phyloP scores from a whole-genome alignment of 140 eudicot genomes.

The Stevia rebaudiana region DNA sequence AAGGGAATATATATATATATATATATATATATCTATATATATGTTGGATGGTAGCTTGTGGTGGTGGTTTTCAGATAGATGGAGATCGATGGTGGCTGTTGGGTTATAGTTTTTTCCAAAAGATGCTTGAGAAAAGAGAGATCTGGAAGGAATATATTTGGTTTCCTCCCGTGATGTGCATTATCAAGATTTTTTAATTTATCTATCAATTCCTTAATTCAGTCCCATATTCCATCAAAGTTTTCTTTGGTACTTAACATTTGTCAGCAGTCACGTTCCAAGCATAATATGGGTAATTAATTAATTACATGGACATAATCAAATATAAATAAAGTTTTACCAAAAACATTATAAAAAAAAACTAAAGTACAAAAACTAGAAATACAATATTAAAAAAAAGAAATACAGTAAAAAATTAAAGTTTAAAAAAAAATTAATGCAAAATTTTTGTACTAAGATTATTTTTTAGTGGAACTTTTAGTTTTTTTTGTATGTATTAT shows the following conservation, averaged over 20 bases:
- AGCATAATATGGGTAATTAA: not conserved
- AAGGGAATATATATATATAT: slow-evolving; percentile 29
- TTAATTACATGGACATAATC: no score
- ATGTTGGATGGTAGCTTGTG: slow-evolving; percentile 3
- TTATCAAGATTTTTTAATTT: slow-evolving; percentile 15
- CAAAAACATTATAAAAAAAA: no score
- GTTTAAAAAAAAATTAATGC: no score
- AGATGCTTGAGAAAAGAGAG: slow-evolving; percentile 29
- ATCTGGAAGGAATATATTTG: slow-evolving; percentile 37
- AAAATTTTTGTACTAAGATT: no score
- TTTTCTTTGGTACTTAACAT: slow-evolving; percentile 12
- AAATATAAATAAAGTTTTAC: no score
- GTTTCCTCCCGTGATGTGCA: slow-evolving; percentile 35
- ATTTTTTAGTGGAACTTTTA: no score
- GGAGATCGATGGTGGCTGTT: slow-evolving; percentile 24
- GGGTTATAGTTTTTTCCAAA: slow-evolving; percentile 23
- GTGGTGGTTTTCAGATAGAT: slow-evolving; percentile 28
- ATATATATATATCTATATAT: no score
- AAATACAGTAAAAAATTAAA: no score
- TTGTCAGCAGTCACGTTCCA: slow-evolving; percentile 31
- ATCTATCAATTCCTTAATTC: slow-evolving; percentile 33
- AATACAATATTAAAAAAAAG: no score
- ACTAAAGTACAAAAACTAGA: no score
- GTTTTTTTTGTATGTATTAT: no score
- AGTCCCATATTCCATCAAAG: slow-evolving; percentile 15